Base-by-base conservation (phyloP, 2,329 filamentous ascomycete species). In the Aureobasidium sp. region DNA sequence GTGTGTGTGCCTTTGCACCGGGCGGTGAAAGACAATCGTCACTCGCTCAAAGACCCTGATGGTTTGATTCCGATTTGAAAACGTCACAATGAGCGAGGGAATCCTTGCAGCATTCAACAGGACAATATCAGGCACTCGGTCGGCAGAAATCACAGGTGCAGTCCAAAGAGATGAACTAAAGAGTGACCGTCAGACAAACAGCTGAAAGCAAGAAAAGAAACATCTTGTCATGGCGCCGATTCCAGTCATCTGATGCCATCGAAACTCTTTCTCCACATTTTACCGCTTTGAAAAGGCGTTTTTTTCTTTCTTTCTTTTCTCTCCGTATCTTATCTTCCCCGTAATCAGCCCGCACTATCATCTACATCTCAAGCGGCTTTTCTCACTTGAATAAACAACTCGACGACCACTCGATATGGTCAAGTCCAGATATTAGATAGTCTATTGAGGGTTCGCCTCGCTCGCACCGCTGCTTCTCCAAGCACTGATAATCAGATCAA, bases 391-490 rank as follows among this genome's bases (percentile, higher is more conserved):
- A n/a, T n/a, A n/a, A n/a, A n/a, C n/a, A n/a, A n/a, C n/a, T n/a
- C n/a, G n/a, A n/a, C n/a, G n/a, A n/a, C n/a, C n/a, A n/a, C n/a
- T n/a, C n/a, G n/a, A n/a, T n/a, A n/a, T n/a, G n/a, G n/a, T n/a
- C n/a, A n/a, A n/a, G n/a, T n/a, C n/a, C n/a, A n/a, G n/a, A n/a
- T n/a, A n/a, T n/a, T n/a, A n/a, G n/a, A n/a, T n/a, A n/a, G n/a
- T 37, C 45, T 49, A 49, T 30, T 49, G 45, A 29, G 45, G 45
- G n/a, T 63, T 60, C 21, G 67, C 68, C 58, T 69, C 67, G 12
- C 58, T 63, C 24, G 90, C 93, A 25, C 91, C 91, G 63, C 88
- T 93, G 10, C 84, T 84, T 75, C 84, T 91, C 93, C 93, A 97
- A 5, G 90, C 90, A 66, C 89, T 95, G 63, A 93, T 62, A 48